These are phyloP conservation scores for Lodderomyces oxycetoniae DNA, from an alignment of 1,139 yeast species.

Conservation along the genomic window DNA sequence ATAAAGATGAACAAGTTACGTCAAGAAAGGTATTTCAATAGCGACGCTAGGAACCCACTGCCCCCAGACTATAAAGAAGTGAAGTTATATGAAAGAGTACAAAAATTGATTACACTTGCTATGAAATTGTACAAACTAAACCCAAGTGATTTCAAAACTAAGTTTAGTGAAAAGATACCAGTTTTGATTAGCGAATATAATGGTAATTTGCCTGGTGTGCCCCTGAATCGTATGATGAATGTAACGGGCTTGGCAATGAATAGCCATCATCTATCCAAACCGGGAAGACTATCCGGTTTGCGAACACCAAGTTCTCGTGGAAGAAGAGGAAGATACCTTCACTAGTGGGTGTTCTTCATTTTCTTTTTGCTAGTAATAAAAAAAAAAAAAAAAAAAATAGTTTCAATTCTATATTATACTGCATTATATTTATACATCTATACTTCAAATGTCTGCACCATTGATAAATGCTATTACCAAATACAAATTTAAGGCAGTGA, in stretches of 20 bases:
- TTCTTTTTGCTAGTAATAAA: not conserved
- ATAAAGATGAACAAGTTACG: constrained; percentile 61
- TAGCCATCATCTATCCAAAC: constrained; percentile 11
- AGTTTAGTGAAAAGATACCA: constrained; percentile 50
- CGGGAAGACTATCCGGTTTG: constrained; percentile 38
- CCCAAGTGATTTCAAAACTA: constrained; percentile 29
- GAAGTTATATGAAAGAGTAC: constrained; percentile 40
- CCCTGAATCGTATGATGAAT: constrained; percentile 16
- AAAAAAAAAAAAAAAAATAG: not conserved
- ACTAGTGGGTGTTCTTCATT: not conserved
- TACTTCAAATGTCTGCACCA: constrained; percentile 57
- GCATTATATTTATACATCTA: not conserved
- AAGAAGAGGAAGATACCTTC: constrained; percentile 22
- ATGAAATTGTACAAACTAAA: constrained; percentile 26
- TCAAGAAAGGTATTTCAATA: constrained; percentile 46
- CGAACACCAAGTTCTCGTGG: constrained; percentile 33
- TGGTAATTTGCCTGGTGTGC: constrained; percentile 73
- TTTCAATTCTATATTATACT: not conserved
- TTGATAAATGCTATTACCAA: constrained; percentile 61
- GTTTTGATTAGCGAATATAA: constrained; percentile 68
- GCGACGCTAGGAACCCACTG: constrained; percentile 26
- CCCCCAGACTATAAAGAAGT: constrained; percentile 30
- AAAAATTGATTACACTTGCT: constrained; percentile 28
- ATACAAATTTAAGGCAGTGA: constrained; percentile 69
- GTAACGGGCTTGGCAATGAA: constrained; percentile 1